Evolutionary conservation across 2,329 filamentous ascomycete species (phyloP), one percentile per base, ranked within the genome.

Genomic region (Colletotrichum spinosum): DNA sequence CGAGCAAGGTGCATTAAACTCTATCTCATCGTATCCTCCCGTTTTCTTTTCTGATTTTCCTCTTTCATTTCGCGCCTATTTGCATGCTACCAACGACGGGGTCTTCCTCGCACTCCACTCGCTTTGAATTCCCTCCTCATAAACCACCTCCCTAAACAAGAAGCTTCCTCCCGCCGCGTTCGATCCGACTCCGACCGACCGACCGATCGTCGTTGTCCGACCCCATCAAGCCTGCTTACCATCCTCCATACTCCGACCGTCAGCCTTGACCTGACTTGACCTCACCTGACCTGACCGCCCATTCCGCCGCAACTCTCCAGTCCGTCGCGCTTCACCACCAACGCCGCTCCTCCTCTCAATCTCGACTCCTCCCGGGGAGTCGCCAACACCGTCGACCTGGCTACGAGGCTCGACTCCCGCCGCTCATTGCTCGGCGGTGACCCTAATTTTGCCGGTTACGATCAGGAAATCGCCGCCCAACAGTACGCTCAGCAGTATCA

Each of bases 371-470:
- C 17, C 38, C 45, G 45, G 66, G 68, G 67, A 67, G 68, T 68
- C 63, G 52, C 56, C 42, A 69, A 59, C 17, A 67, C 64, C 60
- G 63, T 66, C 68, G 67, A 63, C 73, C 72, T 81, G 78, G 79
- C 78, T 72, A 72, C 74, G 68, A 74, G 78, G 67, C 72, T 79
- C 62, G 79, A 80, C 57, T 79, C 78, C 67, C 77, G 76, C 69
- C 78, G 78, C 70, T 78, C 77, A 57, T 72, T 80, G 69, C 73
- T 80, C 50, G 75, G 78, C 68, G 73, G 70, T 63, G 78, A 81
- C 67, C 74, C 72, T n/a, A 74, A 72, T 52, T 80, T 76, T 69
- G 72, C 75, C 39, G 61, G 55, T 45, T 56, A 59, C 42, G 54
- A 69, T 15, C 66, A 69, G 46, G 64, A 67, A 53, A 52, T 57